Evolutionary conservation across 306 rosid species (phyloP), one percentile per base, ranked within the genome.

Genomic region (Castanopsis chinensis): DNA sequence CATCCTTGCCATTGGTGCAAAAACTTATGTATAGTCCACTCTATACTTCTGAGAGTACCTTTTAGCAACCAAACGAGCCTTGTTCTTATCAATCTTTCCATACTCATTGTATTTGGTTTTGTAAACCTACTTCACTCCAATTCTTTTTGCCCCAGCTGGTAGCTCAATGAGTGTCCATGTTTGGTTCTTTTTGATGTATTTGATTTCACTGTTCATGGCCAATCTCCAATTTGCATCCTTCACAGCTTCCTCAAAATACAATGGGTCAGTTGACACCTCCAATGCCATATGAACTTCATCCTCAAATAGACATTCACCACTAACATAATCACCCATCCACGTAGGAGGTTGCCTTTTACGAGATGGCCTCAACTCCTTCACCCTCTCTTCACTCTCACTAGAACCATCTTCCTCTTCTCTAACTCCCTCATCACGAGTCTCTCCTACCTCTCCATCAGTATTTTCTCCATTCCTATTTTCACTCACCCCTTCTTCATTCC

Each of bases 401-500:
- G 73, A 43, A 60, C 70, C 27, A 60, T 60, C 27, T 75, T 74
- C 70, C 70, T 74, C 58, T 74, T 74, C 78, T 74, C 56, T 74
- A 74, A 72, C 76, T 72, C 32, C 68, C 20, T 4, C 2, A 55
- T 32, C 76, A 73, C 15, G 69, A 75, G 25, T 33, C 69, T 41
- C 69, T 75, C 70, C 71, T 59, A 57, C 71, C 70, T 59, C 71
- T 37, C 59, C 79, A 75, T 69, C 33, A 69, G n/a, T 78, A 54
- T 58, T 57, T 51, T 65, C 63, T 51, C 54, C 23, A 51, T 54
- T 54, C 65, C 32, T 67, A 32, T 33, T 70, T 70, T 69, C 75
- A 75, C 71, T 75, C 53, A 10, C 75, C 20, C 55, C 60, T 37
- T 57, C 68, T 53, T 69, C 76, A 78, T 55, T 6, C 21, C 1